Percentiles rank a stretch among this genome's conserved stretches.
Evolutionary conservation across 2,329 filamentous ascomycete genomes (phyloP).

Genomic region (Nectriaceae sp.): DNA sequence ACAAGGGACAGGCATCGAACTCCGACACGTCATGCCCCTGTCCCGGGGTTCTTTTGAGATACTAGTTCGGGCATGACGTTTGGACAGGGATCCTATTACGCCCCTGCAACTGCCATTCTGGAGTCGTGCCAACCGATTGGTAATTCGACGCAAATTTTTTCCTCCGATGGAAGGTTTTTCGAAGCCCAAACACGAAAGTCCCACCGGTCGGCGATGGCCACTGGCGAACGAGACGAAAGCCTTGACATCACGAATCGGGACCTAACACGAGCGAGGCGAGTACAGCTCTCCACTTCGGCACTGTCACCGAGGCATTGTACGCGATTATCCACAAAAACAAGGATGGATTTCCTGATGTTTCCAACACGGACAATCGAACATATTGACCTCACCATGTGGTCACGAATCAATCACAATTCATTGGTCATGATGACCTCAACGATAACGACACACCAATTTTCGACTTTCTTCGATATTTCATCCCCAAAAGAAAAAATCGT

Average conservation of each 20-base stretch:
- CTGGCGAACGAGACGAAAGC: constrained; percentile 9
- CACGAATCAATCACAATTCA: constrained; percentile 16
- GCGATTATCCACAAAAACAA: neutral
- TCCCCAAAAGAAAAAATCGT: too few species aligned
- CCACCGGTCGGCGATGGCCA: constrained; percentile 21
- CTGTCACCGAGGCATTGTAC: neutral
- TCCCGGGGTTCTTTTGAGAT: constrained; percentile 25
- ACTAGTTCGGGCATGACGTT: constrained; percentile 23
- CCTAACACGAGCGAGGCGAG: constrained; percentile 20
- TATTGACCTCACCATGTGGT: too few species aligned
- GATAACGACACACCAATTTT: constrained; percentile 29
- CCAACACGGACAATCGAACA: too few species aligned
- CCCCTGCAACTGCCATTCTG: constrained; percentile 10
- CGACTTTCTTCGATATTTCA: too few species aligned
- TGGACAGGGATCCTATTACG: constrained; percentile 12
- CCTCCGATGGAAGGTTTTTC: constrained; percentile 27
- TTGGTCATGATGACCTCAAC: constrained; percentile 19
- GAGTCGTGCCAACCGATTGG: constrained; percentile 24
- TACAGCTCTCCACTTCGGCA: neutral
- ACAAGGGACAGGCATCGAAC: too few species aligned
- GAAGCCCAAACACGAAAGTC: constrained; percentile 22
- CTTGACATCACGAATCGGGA: constrained; percentile 13
- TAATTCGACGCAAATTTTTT: constrained; percentile 31
- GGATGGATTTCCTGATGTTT: too few species aligned
- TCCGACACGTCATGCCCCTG: constrained; percentile 29